Evolutionary conservation across 176 grass and related monocot species (phyloP), one percentile per base, ranked within the genome.

Genomic region (Rhynchospora tenuis): DNA sequence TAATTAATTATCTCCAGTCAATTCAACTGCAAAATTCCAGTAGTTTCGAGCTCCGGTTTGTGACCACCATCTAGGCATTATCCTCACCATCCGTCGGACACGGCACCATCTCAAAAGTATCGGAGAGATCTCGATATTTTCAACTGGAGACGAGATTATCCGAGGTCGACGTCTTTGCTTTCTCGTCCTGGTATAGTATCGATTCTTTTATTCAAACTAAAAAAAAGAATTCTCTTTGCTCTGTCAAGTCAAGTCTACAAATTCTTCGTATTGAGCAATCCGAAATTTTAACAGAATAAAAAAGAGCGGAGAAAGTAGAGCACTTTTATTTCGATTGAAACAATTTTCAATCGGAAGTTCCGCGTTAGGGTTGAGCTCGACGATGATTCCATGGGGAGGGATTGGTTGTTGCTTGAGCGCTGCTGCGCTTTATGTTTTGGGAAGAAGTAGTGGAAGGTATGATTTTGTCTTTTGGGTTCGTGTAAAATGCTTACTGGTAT

Each of bases 391-490:
- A 3, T 98, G 96, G 93, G 88, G 93, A 29, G 93, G 96, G 12
- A 87, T 98, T 19, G 91, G 91, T 28, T 98, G 96, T 87, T 98
- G 93, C 84, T 80, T 93, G 38, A 93, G 91, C 81, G 93, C 96
- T 9, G 91, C 93, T 67, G 93, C 88, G 85, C 86, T 98, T 9
- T 98, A 92, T 86, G 87, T 98, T 9, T 82, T 98, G 57, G 91
- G 96, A 78, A 91, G 93, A 90, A 98, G 89, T 67, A 95, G 93
- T 61, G 96, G 96, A 68, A 95, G 92, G 94, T 97, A 69, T 46
- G 27, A 33, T 78, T 79, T 59, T 14, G 22, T 45, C 75, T 2
- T 9, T 0, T 24, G 43, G 51, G 50, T 85, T 79, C 59, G 33
- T n/a, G n/a, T n/a, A n/a, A n/a, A 56, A 19, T 19, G 43, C 45